A percentile compares a stretch with the other conserved stretches of the same genome.
Conservation (phyloP, 2,329 filamentous ascomycete genomes). For the Sporothrix brunneoviolacea region DNA sequence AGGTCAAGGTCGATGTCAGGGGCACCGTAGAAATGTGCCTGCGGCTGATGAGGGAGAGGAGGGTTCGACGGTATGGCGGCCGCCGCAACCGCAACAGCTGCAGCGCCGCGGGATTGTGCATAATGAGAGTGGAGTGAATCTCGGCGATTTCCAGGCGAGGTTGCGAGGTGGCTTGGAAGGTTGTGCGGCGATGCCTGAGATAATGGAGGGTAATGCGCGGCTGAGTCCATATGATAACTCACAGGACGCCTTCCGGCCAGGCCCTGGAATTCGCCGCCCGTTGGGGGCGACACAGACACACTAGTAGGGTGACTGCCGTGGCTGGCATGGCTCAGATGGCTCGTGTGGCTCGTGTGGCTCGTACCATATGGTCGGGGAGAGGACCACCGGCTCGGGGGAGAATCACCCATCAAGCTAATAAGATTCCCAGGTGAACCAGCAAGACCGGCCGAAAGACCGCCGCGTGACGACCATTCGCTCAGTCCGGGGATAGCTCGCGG, state of each 20-base stretch:
- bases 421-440: constrained; percentile 48
- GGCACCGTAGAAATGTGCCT: constrained; percentile 69
- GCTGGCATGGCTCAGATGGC: constrained; percentile 15
- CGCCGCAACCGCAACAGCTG: background rate
- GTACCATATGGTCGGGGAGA: constrained; percentile 37
- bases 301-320: constrained; percentile 16
- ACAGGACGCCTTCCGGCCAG: constrained; percentile 36
- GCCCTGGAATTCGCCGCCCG: constrained; percentile 17
- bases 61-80: constrained; percentile 35
- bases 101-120: constrained; percentile 36
- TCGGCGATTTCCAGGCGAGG: constrained; percentile 33
- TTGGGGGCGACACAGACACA: constrained; percentile 34
- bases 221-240: constrained; percentile 48
- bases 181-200: constrained; percentile 27
- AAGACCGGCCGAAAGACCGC: constrained; percentile 31
- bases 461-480: constrained; percentile 31
- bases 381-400: constrained; percentile 45
- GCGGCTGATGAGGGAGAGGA: constrained; percentile 68
- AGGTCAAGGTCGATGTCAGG: constrained; percentile 62
- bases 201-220: constrained; percentile 29
- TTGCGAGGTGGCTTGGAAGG: constrained; percentile 30
- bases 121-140: constrained; percentile 48
- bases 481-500: constrained; percentile 39
- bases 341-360: constrained; percentile 17
- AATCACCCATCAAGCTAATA: constrained; percentile 45